Percentiles rank a stretch among this genome's conserved stretches.
phyloP scores from a whole-genome alignment of 108 stramenopile genomes.

The Skeletonema menzelii region DNA sequence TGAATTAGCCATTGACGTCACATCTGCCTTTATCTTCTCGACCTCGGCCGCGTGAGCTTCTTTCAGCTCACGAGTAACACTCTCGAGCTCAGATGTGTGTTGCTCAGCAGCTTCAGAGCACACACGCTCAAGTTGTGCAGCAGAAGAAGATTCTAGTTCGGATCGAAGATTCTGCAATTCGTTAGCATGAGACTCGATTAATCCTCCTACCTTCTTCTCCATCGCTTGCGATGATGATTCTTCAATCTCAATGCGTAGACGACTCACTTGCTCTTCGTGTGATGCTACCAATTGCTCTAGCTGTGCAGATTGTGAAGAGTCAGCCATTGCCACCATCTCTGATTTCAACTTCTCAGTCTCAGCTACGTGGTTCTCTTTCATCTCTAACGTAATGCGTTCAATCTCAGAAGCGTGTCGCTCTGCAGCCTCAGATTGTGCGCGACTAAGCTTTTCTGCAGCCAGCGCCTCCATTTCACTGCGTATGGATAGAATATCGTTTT shows the following conservation, averaged over 20 bases:
- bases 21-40: conserved; percentile 17
- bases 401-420: not conserved
- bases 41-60: conserved; percentile 18
- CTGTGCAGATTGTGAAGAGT: conserved; percentile 13
- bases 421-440: conserved; percentile 2
- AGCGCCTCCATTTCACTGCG: not conserved
- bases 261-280: conserved; percentile 3
- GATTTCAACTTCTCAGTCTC: conserved; percentile 36
- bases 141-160: conserved; percentile 20
- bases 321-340: not conserved
- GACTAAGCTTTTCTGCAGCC: not conserved
- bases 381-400: not conserved
- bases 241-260: conserved; percentile 2
- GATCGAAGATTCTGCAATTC: conserved; percentile 28
- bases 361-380: conserved; percentile 23
- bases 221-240: conserved; percentile 10
- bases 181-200: conserved; percentile 11
- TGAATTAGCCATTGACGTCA: conserved; percentile 9
- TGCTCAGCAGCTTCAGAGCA: not conserved
- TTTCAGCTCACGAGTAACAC: conserved; percentile 9
- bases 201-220: conserved; percentile 19
- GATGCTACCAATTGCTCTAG: not conserved
- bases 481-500: not conserved
- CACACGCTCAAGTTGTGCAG: conserved; percentile 6
- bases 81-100: conserved; percentile 1